Percentiles rank a stretch among this genome's conserved stretches.
Evolutionary conservation across 768 basidiomycete species (phyloP).

Genomic region (Gelatoporia subvermispora): DNA sequence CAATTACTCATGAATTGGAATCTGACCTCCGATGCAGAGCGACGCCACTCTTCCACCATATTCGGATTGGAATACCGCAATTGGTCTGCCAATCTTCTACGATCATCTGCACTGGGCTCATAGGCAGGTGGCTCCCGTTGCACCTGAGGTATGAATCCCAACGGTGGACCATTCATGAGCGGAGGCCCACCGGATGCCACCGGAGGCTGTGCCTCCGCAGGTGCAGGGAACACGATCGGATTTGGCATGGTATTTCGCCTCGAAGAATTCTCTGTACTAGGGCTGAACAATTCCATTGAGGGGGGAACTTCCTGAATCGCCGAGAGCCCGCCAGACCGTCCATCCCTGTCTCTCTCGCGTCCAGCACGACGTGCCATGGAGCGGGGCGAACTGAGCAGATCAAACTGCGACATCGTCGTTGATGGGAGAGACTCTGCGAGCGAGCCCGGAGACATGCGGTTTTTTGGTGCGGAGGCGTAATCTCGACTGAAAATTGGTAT

Average conservation of each 20-base stretch:
- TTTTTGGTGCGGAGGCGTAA: constrained; percentile 9
- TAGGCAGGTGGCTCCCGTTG: too few species aligned
- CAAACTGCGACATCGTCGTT: constrained; percentile 21
- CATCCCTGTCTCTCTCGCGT: constrained; percentile 12
- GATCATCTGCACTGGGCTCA: not conserved
- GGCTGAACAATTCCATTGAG: constrained; percentile 20
- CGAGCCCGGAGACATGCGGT: constrained; percentile 14
- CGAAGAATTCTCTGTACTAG: constrained; percentile 11
- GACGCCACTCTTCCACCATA: constrained; percentile 15
- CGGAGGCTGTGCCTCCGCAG: not conserved
- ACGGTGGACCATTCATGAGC: too few species aligned
- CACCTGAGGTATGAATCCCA: too few species aligned
- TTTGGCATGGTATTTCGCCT: constrained; percentile 14
- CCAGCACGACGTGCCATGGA: constrained; percentile 4
- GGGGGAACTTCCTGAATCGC: constrained; percentile 22
- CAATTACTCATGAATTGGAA: not conserved
- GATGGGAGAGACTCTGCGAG: constrained; percentile 20
- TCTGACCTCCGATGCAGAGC: constrained; percentile 12
- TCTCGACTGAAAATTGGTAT: constrained; percentile 6
- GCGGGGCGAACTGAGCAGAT: constrained; percentile 16
- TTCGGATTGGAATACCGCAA: constrained; percentile 18
- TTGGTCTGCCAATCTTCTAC: constrained; percentile 13
- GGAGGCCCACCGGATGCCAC: too few species aligned
- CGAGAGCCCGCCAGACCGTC: constrained; percentile 14
- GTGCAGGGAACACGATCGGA: constrained; percentile 11